Conservation (phyloP, 2,329 filamentous ascomycete species). For the Pseudocercospora pini-densiflorae region DNA sequence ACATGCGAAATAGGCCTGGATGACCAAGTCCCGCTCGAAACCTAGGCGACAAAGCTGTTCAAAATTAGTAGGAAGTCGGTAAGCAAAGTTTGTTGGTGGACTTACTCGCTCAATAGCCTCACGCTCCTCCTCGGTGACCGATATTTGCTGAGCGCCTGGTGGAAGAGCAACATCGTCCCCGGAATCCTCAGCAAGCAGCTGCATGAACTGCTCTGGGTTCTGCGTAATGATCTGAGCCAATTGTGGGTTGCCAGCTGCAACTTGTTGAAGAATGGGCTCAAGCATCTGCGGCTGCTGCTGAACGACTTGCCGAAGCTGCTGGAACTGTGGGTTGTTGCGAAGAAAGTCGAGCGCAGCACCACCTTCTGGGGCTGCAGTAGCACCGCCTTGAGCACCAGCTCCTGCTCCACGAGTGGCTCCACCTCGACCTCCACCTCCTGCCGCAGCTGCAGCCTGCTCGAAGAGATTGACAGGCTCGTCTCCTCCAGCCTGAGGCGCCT, state of each 20-base stretch:
- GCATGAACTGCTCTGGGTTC: conserved; percentile 92
- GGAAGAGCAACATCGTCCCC: conserved; percentile 82
- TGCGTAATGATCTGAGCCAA: conserved; percentile 89
- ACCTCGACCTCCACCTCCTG: conserved; percentile 45
- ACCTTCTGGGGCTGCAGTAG: conserved; percentile 43
- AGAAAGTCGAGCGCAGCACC: conserved; percentile 84
- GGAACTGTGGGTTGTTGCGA: conserved; percentile 94
- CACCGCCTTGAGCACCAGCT: conserved; percentile 47
- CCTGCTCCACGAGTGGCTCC: conserved; percentile 51
- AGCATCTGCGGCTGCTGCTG: conserved; percentile 99
- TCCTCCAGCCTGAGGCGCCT: conserved; percentile 77
- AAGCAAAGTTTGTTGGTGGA: conserved; percentile 25
- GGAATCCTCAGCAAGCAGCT: conserved; percentile 83
- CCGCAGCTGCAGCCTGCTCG: conserved; percentile 63
- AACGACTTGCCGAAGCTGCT: conserved; percentile 94
- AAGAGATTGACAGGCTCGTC: conserved; percentile 84
- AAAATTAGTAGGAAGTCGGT: conserved; percentile 23
- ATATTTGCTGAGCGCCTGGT: conserved; percentile 85
- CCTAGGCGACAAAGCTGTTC: conserved; percentile 84
- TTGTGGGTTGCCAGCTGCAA: conserved; percentile 92
- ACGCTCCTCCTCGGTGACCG: conserved; percentile 92
- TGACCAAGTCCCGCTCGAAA: conserved; percentile 89
- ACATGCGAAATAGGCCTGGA: conserved; percentile 98
- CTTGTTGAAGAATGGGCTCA: conserved; percentile 95
- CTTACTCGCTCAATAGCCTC: conserved; percentile 94